phyloP scores from a whole-genome alignment of 441 rosid genomes.

The Croton setiger region DNA sequence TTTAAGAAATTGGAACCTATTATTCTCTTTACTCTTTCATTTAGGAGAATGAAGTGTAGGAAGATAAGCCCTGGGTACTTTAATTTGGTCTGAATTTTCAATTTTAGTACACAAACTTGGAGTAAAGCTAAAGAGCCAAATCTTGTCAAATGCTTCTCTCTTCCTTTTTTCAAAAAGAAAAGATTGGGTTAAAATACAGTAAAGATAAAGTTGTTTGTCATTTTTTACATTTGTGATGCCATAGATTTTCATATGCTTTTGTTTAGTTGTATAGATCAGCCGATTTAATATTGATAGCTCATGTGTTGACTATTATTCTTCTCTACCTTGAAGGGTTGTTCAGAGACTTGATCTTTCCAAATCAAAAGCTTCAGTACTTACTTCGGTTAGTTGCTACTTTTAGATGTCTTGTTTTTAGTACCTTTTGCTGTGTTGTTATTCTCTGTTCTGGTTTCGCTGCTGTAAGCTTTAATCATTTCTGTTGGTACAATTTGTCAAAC shows the following conservation, averaged over 20 bases:
- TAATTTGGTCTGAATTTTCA: neutral
- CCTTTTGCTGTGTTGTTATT: slow-evolving; percentile 19
- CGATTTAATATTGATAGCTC: slow-evolving; percentile 13
- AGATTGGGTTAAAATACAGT: neutral
- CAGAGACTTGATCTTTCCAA: slow-evolving; percentile 97
- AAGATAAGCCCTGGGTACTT: neutral
- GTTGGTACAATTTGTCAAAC: slow-evolving; percentile 26
- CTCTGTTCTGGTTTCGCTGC: slow-evolving; percentile 6
- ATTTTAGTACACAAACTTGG: neutral
- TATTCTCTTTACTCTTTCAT: slow-evolving; percentile 7
- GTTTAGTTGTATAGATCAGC: neutral
- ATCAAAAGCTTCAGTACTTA: slow-evolving; percentile 97
- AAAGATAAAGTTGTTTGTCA: neutral
- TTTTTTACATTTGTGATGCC: neutral
- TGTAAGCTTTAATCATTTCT: slow-evolving; percentile 19
- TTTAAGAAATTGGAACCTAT: neutral
- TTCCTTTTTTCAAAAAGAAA: neutral
- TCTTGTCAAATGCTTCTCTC: neutral
- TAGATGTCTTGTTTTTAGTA: slow-evolving; percentile 17
- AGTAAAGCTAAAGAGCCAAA: neutral
- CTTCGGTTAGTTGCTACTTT: slow-evolving; percentile 68
- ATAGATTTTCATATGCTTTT: neutral
- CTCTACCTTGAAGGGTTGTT: slow-evolving; percentile 68
- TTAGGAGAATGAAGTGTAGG: neutral
- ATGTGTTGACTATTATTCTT: slow-evolving; percentile 23